A percentile compares a stretch with the other conserved stretches of the same genome.
Conservation (phyloP, 2,329 filamentous ascomycete genomes). For the Pseudopyrenochaeta lycopersici region DNA sequence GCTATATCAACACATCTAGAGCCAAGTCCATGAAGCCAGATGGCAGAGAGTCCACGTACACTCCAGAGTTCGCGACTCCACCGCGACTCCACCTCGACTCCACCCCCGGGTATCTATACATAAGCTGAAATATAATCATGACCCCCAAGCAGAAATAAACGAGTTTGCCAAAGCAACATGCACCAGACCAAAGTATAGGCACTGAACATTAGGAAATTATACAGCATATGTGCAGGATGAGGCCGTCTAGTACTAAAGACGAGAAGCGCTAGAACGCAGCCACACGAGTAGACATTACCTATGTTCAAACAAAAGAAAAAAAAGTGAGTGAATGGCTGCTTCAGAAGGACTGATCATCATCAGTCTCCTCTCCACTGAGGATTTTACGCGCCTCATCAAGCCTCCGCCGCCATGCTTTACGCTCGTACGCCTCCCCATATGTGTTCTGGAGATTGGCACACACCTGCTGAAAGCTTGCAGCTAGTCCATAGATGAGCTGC, state of each 20-base stretch:
- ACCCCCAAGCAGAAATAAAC: slow-evolving; percentile 11
- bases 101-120: slow-evolving; percentile 44
- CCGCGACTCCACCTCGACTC: slow-evolving; percentile 6
- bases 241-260: slow-evolving; percentile 9
- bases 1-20: slow-evolving; percentile 15
- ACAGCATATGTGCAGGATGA: slow-evolving; percentile 8
- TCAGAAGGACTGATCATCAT: slow-evolving; percentile 47
- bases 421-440: slow-evolving; percentile 62
- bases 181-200: slow-evolving; percentile 2
- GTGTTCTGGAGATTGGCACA: slow-evolving; percentile 60
- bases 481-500: slow-evolving; percentile 59
- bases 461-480: slow-evolving; percentile 64
- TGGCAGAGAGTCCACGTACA: slow-evolving; percentile 23
- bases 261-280: slow-evolving; percentile 33
- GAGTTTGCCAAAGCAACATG: slow-evolving; percentile 6
- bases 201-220: slow-evolving; percentile 7
- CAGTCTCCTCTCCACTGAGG: slow-evolving; percentile 70
- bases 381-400: slow-evolving; percentile 78
- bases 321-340: neutral
- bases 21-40: slow-evolving; percentile 2
- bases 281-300: slow-evolving; percentile 43
- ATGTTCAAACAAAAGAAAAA: slow-evolving; percentile 10
- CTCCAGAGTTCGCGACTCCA: slow-evolving; percentile 26
- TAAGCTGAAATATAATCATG: slow-evolving; percentile 19
- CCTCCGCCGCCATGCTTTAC: slow-evolving; percentile 71